Evolutionary conservation across 164 flowering plant species (phyloP), one percentile per base, ranked within the genome.

Genomic region (Buxus sempervirens): DNA sequence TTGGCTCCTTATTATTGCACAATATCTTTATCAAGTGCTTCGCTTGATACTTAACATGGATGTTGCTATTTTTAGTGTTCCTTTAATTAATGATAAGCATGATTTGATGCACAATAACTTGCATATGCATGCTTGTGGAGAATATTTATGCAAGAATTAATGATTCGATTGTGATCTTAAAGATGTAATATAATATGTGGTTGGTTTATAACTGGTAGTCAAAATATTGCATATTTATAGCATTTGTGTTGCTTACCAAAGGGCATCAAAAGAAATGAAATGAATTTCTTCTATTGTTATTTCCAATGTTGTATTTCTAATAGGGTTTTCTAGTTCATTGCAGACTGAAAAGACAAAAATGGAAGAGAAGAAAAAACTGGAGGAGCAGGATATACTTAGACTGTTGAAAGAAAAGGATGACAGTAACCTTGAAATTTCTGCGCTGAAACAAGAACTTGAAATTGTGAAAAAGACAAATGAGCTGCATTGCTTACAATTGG

Each of bases 281-380:
- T 10, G 51, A 10, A 5, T 10, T 45, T 15, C 12, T 45, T 45
- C 13, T 45, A 5, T 2, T 45, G 13, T 45, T 45, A 15, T 45
- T 45, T 4, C 51, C 18, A 4, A 38, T n/a, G n/a, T 45, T 49
- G 18, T 32, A 16, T 19, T 62, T 22, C 12, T 45, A 10, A 64
- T 69, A 48, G 20, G n/a, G 36, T 49, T 58, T 32, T 32, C 15
- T 73, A 63, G 57, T n/a, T 27, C 19, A 14, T 60, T 80, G 72
- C 77, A 92, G 98, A 74, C 55, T 64, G 97, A 94, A 78, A 92
- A 86, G 77, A 58, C 67, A 19, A 80, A 82, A 77, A 26, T 89
- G 21, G 93, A 85, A 74, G 91, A 89, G 84, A 78, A 69, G 70
- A 85, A 79, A 76, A 85, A 83, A 80, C 78, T 78, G 64, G 91